Evolutionary conservation across 352 stramenopile species (phyloP), one percentile per base, ranked within the genome.

Genomic region (Globisporangium echinulatum): DNA sequence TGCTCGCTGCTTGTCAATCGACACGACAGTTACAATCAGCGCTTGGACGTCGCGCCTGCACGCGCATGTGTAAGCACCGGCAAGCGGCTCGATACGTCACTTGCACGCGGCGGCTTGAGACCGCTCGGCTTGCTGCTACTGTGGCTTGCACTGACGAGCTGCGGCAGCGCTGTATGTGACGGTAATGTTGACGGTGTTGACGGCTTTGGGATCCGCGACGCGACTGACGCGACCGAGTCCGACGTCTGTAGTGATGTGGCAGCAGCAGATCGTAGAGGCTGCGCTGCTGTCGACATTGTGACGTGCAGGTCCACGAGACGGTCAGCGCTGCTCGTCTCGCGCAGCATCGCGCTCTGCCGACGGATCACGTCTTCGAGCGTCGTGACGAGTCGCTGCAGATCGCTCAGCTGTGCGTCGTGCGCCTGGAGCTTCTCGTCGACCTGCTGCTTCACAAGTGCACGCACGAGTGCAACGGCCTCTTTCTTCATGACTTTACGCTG

Each of bases 401-500:
- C 71, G 38, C 59, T 59, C 60, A 82, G 64, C 56, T 78, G 77
- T 37, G 59, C 61, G 36, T 82, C 71, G 33, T 77, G 71, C 2
- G 68, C 71, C 7, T 60, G 69, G 4, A 82, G 59, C 38, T 68
- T 75, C 15, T 69, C 64, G 9, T 71, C 56, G 36, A 82, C 53
- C 49, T 79, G 71, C 43, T 75, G 63, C 46, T 75, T 66, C 36
- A 82, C 74, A 6, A 82, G 38, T 19, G 37, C 53, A 48, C 71
- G 79, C 55, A 82, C 69, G 25, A 79, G 52, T 2, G 73, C 66
- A 14, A 79, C 58, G 0, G 70, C 73, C 39, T 82, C 68, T 65
- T 74, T 77, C 54, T 79, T 79, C 70, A 82, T 82, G 40, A 82
- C 70, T 48, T 72, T 82, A 62, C 13, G 55, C 14, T 39, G 33